These are phyloP conservation scores for Backusella liffmaniae DNA, from an alignment of 192 early-diverging fungal species.

Conservation along the genomic window DNA sequence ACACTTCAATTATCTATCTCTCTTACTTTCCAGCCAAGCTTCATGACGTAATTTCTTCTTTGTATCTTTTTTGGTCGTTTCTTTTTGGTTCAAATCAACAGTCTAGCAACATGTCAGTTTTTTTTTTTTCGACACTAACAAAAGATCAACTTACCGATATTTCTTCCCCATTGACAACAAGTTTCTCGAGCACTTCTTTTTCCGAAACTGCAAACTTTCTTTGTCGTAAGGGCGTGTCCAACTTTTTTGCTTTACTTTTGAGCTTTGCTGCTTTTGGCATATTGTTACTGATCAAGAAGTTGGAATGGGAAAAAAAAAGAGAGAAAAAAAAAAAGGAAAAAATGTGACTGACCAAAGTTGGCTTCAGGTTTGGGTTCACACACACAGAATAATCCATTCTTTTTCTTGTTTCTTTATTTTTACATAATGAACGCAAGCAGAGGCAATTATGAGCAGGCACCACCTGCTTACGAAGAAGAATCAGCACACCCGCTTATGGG, in stretches of 20 bases:
- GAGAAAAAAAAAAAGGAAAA: background rate
- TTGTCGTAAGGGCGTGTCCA: conserved; percentile 8
- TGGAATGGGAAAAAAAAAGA: background rate
- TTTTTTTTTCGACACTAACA: background rate
- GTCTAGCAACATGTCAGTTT: conserved; percentile 6
- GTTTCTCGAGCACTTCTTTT: conserved; percentile 25
- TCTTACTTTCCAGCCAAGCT: conserved; percentile 61
- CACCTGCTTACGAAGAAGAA: conserved; percentile 35
- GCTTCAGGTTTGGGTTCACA: background rate
- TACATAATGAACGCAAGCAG: background rate
- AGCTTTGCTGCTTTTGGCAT: conserved; percentile 18
- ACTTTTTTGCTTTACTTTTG: background rate
- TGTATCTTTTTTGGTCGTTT: conserved; percentile 12
- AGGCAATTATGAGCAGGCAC: background rate
- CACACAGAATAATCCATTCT: background rate
- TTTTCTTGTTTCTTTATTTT: conserved; percentile 8
- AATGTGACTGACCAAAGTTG: background rate
- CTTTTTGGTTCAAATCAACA: background rate
- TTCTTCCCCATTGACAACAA: conserved; percentile 2
- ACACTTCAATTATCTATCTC: background rate
- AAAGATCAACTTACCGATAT: background rate
- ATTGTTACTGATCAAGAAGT: background rate
- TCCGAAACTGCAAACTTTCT: conserved; percentile 27
- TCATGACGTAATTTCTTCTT: conserved; percentile 57
- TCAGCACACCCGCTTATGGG: conserved; percentile 18